These are phyloP conservation scores for Solanum hybrid DNA, from an alignment of 305 asterid species.

Conservation along the genomic window DNA sequence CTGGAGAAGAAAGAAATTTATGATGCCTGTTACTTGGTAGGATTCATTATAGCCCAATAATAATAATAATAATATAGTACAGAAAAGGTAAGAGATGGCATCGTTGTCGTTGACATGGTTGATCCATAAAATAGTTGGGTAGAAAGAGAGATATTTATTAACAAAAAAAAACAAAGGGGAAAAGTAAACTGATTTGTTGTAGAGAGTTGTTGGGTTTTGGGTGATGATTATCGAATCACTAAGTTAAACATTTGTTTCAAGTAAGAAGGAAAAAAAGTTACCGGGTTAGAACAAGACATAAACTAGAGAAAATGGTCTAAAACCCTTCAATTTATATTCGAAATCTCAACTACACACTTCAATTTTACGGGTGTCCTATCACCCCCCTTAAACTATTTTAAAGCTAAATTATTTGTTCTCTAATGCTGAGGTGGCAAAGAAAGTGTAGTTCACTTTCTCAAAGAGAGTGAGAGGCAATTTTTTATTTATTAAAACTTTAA, in stretches of 20 bases:
- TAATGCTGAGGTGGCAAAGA: too few species aligned
- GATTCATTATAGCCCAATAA: not conserved
- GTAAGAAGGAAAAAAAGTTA: not conserved
- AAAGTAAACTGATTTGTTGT: not conserved
- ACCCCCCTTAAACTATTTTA: too few species aligned
- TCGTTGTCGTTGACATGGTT: constrained; percentile 6
- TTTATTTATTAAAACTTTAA: too few species aligned
- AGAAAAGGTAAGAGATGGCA: not conserved
- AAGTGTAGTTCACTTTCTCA: too few species aligned
- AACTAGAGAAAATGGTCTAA: too few species aligned
- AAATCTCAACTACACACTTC: too few species aligned
- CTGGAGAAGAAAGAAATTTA: not conserved
- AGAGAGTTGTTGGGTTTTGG: not conserved
- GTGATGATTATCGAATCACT: not conserved
- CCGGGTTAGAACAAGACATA: not conserved
- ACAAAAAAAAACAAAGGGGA: not conserved
- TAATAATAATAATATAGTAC: not conserved
- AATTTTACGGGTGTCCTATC: too few species aligned
- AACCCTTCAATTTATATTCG: too few species aligned
- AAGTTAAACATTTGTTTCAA: not conserved
- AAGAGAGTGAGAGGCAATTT: too few species aligned
- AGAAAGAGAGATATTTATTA: not conserved
- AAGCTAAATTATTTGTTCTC: too few species aligned
- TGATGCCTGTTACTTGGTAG: not conserved
- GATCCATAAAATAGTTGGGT: not conserved